Evolutionary conservation across 2,329 filamentous ascomycete genomes (phyloP), one percentile per base, ranked within the genome.

Genomic region (Akanthomyces uredinophilus): DNA sequence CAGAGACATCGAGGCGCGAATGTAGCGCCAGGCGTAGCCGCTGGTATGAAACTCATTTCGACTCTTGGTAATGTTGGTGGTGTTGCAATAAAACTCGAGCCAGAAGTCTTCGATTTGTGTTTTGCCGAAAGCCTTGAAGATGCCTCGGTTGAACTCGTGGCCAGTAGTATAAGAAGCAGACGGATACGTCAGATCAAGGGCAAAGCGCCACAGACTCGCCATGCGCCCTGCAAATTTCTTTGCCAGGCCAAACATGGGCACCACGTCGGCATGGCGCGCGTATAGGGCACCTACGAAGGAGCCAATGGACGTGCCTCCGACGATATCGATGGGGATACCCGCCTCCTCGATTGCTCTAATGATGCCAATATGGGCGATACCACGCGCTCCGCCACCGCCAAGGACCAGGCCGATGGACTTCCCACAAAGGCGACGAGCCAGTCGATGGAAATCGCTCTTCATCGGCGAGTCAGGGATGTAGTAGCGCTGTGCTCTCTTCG

Each of bases 201-300:
- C 93, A 73, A 99, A 97, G n/a, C 95, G 87, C 95, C 95, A 99
- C 77, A 98, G 91, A 75, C 94, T 98, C 50, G 91, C 92, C 96
- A 99, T 99, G n/a, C 96, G 89, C 5, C 95, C 93, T 0, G 95
- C 86, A 73, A 99, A 99, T 73, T 97, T 97, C 83, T 99, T 99
- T 16, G 92, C 92, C 51, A 96, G 85, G 0, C 95, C 95, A 70
- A 96, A 96, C 84, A 98, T 96, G 14, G 95, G 95, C 5, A 99
- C 94, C 1, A 97, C 88, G 71, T 99, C 96, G 11, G 94, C 95
- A 72, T 99, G 95, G 62, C 94, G 90, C 1, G 96, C 95, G 73
- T 99, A 99, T 1, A 99, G 80, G 1, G 91, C 95, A 8, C 96
- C 95, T 60, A 98, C 93, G 72, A 99, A 98, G 1, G 94, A 87